Evolutionary conservation across 2,329 filamentous ascomycete genomes (phyloP).

Genomic region (Botryotinia convoluta): DNA sequence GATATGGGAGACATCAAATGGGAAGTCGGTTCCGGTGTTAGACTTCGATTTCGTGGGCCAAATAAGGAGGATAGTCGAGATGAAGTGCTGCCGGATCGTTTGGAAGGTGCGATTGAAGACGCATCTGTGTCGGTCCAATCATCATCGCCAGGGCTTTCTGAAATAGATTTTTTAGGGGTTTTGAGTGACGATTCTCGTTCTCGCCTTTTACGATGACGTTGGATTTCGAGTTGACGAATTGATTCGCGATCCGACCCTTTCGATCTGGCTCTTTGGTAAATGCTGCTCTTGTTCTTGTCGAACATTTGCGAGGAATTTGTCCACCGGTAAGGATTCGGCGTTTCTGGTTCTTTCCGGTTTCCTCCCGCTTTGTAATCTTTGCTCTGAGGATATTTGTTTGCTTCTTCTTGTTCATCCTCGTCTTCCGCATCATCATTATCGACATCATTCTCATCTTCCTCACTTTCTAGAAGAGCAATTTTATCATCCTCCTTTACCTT

Average conservation of each 20-base stretch:
- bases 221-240: constrained; percentile 10
- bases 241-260: background rate
- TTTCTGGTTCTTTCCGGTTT: background rate
- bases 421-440: background rate
- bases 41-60: constrained; percentile 6
- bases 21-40: background rate
- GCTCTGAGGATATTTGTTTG: background rate
- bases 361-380: background rate
- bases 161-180: background rate
- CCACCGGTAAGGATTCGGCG: background rate
- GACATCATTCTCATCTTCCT: background rate
- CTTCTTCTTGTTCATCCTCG: background rate
- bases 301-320: background rate
- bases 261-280: background rate
- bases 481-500: constrained; percentile 6
- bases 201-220: constrained; percentile 1
- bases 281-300: constrained; percentile 5
- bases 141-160: background rate
- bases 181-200: background rate
- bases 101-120: background rate
- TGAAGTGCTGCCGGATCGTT: background rate
- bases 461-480: background rate
- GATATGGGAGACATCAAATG: constrained; percentile 4
- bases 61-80: constrained; percentile 14
- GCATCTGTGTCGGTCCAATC: constrained; percentile 14